Base-by-base conservation (phyloP, 1,139 yeast species). In the Lodderomyces elongisporus region DNA sequence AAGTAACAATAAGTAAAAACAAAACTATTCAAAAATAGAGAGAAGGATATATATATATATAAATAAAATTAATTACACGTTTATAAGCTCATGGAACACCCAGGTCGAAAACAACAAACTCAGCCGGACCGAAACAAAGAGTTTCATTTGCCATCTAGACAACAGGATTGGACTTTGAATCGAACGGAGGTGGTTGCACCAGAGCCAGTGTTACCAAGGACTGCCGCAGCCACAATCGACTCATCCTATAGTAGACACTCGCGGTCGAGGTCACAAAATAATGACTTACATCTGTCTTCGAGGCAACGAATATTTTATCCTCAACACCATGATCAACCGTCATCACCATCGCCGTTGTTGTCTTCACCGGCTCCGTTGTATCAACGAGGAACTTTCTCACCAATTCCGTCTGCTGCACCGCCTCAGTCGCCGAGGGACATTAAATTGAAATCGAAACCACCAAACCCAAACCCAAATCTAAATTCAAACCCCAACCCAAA, bases 181-280 rank as follows among this genome's bases (percentile, higher is more conserved):
- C n/a, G n/a, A n/a, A n/a, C n/a, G n/a, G n/a, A n/a, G n/a, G n/a
- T n/a, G n/a, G n/a, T n/a, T n/a, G n/a, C n/a, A n/a, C n/a, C n/a
- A n/a, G n/a, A n/a, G n/a, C n/a, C n/a, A n/a, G n/a, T n/a, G n/a
- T n/a, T n/a, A n/a, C 22, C 22, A 20, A 10, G 9, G 22, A 20
- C 22, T 8, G 22, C 22, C 9, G 10, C 22, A 20, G 22, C 22
- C 7, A 20, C 22, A 10, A 10, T 10, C 7, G 22, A 10, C 22
- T 20, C 22, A 10, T 20, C 22, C 7, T 8, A 20, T 7, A 20
- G 22, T 7, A 20, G 22, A 9, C 39, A 37, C 21, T 25, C 33
- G 6, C 31, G 43, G 17, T 38, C 43, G 6, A 38, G 34, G 15
- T 41, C 44, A 10, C 44, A 41, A 20, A 36, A 31, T 20, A 12